Base-by-base conservation (phyloP, 306 rosid species). In the Quercus variabilis region DNA sequence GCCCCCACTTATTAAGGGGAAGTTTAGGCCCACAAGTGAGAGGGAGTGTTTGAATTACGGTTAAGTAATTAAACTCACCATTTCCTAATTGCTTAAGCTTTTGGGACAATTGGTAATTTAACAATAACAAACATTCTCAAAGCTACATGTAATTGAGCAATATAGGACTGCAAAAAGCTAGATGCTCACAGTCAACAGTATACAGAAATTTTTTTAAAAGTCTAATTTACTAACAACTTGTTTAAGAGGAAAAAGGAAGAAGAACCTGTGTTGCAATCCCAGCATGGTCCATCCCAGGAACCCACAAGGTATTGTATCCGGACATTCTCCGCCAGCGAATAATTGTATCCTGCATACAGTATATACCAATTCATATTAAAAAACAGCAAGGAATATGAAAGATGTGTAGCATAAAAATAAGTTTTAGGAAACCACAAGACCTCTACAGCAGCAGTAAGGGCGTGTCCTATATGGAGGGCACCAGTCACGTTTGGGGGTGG, bases 401-500 rank as follows among this genome's bases (percentile, higher is more conserved):
- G 28, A 21, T 59, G 38, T 35, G 80, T 7, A 68, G 31, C 46
- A 69, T 28, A 71, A 78, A 75, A 20, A 72, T 19, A 2, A 17
- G 76, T 79, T 78, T 18, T 65, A 73, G 11, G 15, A 56, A 30
- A 67, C 55, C 14, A 69, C n/a, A 55, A 5, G 55, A 93, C 99
- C 99, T 95, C 96, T 19, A 95, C 74, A 52, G 99, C 96, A 74
- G 98, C 94, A 60, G 97, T 91, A 79, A 95, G 98, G 69, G 97
- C 99, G 74, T 95, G 98, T 52, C 99, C 99, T 38, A 93, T 95
- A 79, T 95, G 98, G 80, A 95, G 98, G 20, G 97, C 97, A 60
- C 99, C 99, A 1, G 99, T 93, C 84, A 93, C 98, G 56, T 93
- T 95, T 13, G 99, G 98, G 64, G 99, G 99, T 6, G 99, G 99